Percentiles rank a stretch among this genome's conserved stretches.
Conservation (phyloP, 768 basidiomycete genomes). For the Xerocomus potaroensis region DNA sequence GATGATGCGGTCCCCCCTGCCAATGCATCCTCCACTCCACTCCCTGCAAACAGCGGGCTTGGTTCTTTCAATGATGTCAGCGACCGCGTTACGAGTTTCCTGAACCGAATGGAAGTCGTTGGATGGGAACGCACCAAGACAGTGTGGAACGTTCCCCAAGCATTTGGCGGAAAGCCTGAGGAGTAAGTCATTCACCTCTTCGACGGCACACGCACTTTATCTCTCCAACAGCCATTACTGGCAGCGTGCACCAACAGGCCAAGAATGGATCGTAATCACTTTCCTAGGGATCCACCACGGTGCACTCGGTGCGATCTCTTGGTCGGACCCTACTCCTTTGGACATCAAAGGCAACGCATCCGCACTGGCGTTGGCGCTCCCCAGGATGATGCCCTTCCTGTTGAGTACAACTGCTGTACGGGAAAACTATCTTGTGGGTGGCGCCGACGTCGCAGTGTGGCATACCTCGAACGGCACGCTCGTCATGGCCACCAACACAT, state of each 20-base stretch:
- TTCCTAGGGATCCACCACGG: slow-evolving; percentile 71
- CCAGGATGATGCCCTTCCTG: slow-evolving; percentile 46
- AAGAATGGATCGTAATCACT: slow-evolving; percentile 61
- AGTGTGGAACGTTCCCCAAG: slow-evolving; percentile 78
- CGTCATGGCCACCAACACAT: slow-evolving; percentile 49
- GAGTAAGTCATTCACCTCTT: slow-evolving; percentile 25
- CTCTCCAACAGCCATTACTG: slow-evolving; percentile 43
- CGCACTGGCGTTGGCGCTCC: slow-evolving; percentile 41
- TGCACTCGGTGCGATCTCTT: slow-evolving; percentile 45
- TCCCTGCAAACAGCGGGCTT: slow-evolving; percentile 22
- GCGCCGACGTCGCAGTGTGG: slow-evolving; percentile 54
- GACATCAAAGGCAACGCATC: slow-evolving; percentile 56
- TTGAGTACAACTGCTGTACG: slow-evolving; percentile 39
- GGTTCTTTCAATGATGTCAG: slow-evolving; percentile 60
- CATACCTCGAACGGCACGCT: slow-evolving; percentile 40
- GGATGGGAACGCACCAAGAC: slow-evolving; percentile 67
- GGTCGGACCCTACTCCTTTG: slow-evolving; percentile 51
- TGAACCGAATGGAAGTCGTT: slow-evolving; percentile 48
- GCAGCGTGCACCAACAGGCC: slow-evolving; percentile 59
- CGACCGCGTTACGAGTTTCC: slow-evolving; percentile 61
- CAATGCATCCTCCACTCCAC: slow-evolving; percentile 14
- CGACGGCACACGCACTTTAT: not conserved
- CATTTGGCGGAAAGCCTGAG: slow-evolving; percentile 49
- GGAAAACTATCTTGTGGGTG: slow-evolving; percentile 36
- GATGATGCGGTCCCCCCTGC: slow-evolving; percentile 21